These are phyloP conservation scores for Hydrangea macrophylla DNA, from an alignment of 148 eudicot genomes.

Conservation along the genomic window DNA sequence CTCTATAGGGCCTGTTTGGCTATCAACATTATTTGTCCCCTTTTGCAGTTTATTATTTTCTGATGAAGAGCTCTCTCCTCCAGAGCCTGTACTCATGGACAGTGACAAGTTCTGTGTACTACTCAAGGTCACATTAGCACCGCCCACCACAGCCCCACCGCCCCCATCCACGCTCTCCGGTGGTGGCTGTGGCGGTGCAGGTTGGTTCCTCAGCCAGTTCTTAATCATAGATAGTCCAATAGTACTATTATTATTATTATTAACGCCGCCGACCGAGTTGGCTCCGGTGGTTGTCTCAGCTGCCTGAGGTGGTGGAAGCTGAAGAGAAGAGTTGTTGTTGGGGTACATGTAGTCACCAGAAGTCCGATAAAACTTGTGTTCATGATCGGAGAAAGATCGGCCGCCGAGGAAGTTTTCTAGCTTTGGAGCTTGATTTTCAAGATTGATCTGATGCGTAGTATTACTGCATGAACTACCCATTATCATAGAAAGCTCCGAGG, in stretches of 20 bases:
- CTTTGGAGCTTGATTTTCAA: constrained; percentile 53
- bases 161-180: constrained; percentile 16
- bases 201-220: constrained; percentile 79
- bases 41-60: constrained; percentile 39
- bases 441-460: too few relatives aligned
- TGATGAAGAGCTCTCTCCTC: constrained; percentile 35
- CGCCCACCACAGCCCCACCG: constrained; percentile 11
- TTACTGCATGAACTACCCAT: constrained; percentile 37
- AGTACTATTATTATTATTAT: constrained; percentile 5
- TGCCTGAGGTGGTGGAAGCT: constrained; percentile 12
- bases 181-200: constrained; percentile 16
- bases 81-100: constrained; percentile 65
- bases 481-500: constrained; percentile 36
- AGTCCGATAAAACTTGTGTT: neutral
- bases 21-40: constrained; percentile 21
- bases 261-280: neutral
- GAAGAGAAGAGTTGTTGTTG: constrained; percentile 18
- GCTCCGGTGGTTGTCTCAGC: neutral
- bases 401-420: constrained; percentile 80
- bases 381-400: constrained; percentile 31
- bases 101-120: constrained; percentile 51
- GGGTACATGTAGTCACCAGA: constrained; percentile 36
- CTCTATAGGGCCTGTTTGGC: constrained; percentile 47
- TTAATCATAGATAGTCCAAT: constrained; percentile 80
- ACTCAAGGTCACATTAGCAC: neutral